Evolutionary conservation across 2,329 filamentous ascomycete species (phyloP).

Genomic region (Pseudocercospora musae): DNA sequence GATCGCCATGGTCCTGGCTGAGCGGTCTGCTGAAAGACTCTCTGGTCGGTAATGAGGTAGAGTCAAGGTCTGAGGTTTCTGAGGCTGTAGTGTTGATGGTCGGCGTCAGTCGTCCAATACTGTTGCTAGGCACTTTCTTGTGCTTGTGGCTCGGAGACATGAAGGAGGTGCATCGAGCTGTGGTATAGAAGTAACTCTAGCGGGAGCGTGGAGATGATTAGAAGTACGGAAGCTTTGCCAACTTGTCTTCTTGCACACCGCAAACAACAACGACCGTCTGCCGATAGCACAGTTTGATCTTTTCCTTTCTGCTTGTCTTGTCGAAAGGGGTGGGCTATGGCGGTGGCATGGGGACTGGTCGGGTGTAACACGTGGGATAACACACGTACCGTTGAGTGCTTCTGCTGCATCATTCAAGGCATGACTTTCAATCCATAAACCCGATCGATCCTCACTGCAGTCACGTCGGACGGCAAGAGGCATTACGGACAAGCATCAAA

Average conservation of each 20-base stretch:
- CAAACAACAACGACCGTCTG: neutral
- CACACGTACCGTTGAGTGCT: neutral
- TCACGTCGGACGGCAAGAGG: constrained; percentile 14
- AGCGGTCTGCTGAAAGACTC: constrained; percentile 22
- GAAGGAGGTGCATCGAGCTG: neutral
- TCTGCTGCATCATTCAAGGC: neutral
- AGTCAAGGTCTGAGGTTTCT: constrained; percentile 13
- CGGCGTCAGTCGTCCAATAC: constrained; percentile 12
- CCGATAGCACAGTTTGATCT: too few relatives aligned
- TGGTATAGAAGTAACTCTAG: neutral
- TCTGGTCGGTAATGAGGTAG: neutral
- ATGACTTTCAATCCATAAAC: neutral
- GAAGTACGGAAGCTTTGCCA: neutral
- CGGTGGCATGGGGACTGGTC: neutral
- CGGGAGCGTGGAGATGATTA: neutral
- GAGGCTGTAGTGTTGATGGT: constrained; percentile 16
- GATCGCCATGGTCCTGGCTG: constrained; percentile 26
- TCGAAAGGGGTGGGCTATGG: neutral
- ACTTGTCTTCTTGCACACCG: neutral
- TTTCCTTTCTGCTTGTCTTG: neutral
- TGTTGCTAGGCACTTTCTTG: neutral
- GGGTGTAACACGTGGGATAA: neutral
- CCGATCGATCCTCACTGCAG: constrained; percentile 10
- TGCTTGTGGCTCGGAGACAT: neutral
- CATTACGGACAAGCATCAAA: neutral